Conservation (phyloP, 352 stramenopile genomes). For the Pythium insidiosum region DNA sequence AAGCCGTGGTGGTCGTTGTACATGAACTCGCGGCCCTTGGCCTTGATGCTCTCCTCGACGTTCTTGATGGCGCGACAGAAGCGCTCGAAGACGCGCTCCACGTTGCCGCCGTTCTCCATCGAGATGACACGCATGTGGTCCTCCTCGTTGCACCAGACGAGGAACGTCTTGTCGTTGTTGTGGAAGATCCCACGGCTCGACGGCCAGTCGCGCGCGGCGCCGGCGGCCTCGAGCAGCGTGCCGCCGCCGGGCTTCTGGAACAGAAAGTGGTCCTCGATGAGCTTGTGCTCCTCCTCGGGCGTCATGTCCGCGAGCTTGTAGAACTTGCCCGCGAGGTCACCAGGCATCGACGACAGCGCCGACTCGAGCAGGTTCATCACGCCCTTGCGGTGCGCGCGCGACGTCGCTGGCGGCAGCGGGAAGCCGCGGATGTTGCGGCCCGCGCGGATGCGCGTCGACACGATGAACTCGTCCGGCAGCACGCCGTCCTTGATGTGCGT, state of each 20-base stretch:
- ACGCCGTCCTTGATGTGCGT: slow-evolving; percentile 54
- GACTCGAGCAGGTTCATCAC: slow-evolving; percentile 81
- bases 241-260: slow-evolving; percentile 83
- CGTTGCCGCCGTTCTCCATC: slow-evolving; percentile 71
- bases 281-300: slow-evolving; percentile 65
- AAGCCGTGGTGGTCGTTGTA: slow-evolving; percentile 76
- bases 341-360: slow-evolving; percentile 64
- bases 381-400: slow-evolving; percentile 70
- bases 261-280: slow-evolving; percentile 70
- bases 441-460: slow-evolving; percentile 75
- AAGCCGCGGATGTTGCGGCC: slow-evolving; percentile 79
- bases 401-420: slow-evolving; percentile 74
- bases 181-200: slow-evolving; percentile 73
- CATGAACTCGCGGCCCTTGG: slow-evolving; percentile 67
- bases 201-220: slow-evolving; percentile 63
- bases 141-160: slow-evolving; percentile 84
- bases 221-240: slow-evolving; percentile 55
- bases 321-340: slow-evolving; percentile 67
- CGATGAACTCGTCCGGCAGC: slow-evolving; percentile 63
- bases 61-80: slow-evolving; percentile 69
- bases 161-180: slow-evolving; percentile 68
- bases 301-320: slow-evolving; percentile 76
- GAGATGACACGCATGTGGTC: slow-evolving; percentile 82
- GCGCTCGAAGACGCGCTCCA: slow-evolving; percentile 72
- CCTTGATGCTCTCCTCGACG: slow-evolving; percentile 65